Base-by-base conservation (phyloP, 1,139 yeast species). In the Torulaspora globosa region DNA sequence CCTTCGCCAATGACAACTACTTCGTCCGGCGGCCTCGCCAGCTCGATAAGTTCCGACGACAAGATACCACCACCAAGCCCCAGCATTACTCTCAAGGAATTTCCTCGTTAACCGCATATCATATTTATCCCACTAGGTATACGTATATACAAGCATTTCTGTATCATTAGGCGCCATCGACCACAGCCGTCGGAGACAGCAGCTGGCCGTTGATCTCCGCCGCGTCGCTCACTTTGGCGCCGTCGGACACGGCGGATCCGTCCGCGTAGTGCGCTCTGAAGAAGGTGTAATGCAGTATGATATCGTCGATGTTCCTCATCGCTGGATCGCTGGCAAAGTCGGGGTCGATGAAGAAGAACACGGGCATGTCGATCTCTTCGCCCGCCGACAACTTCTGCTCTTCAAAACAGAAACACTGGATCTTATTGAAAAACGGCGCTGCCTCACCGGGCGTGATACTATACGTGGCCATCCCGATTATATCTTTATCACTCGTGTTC, bases 351-450 rank as follows among this genome's bases (percentile, higher is more conserved):
- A 94, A 94, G 76, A 94, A 94, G 70, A 94, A 94, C 14, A 92
- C 90, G 0, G 99, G 99, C 98, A 94, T 92, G 63, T 94, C 99
- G 12, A 94, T 96, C 65, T 92, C 97, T 70, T 94, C 99, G 5
- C 97, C 97, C 1, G 97, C 96, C 47, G 83, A 77, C 54, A 92
- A 73, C 65, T 88, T 77, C 68, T 92, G 99, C 65, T 92, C 98
- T 69, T 92, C 99, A 64, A 94, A 92, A 65, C 99, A 92, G 70
- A 92, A 92, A 67, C 99, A 92, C 66, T 92, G 98, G 60, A 92
- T 92, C 68, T 92, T 92, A 70, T 88, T 87, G 71, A 92, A 92
- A 67, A 92, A 94, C 5, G 89, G 96, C 1, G 97, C 96, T 8
- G 94, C 96, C 57, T 86, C 90, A 56, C 92, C 97, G 0, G 99